Base-by-base conservation (phyloP, 345 rosid species). In the Conringia planisiliqua region DNA sequence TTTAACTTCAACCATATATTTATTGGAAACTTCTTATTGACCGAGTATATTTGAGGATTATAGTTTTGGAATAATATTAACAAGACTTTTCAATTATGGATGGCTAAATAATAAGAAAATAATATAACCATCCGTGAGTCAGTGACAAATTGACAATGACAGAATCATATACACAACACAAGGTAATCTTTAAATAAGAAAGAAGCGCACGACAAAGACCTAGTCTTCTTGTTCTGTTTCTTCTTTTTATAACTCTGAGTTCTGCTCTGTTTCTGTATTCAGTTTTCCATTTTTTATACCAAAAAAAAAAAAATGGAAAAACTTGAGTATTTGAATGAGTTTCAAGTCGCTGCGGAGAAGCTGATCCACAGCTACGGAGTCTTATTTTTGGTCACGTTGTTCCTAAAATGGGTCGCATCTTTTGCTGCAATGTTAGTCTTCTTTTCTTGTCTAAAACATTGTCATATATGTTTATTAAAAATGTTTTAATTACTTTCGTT, bases 401-500 rank as follows among this genome's bases (percentile, higher is more conserved):
- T 86, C 68, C 87, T 90, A 82, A 79, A 81, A 81, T 90, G 97
- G 92, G 78, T 88, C 4, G 89, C 89, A 35, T 89, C 93, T 29
- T 81, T 88, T 7, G 83, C 90, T 59, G 96, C 96, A 13, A 85
- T 89, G 92, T 90, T 11, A 73, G 88, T 82, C 5, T 64, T 22
- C n/a, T 62, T 54, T 16, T 67, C 40, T 27, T 51, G 16, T 46
- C 20, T 66, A 6, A 54, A 59, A 39, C 3, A 10, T 11, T 35
- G 8, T 13, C 6, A 27, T 29, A 33, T 51, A 48, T 72, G 5
- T 51, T 5, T 26, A 4, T 52, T 11, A 26, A 12, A 24, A 20
- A 2, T 9, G n/a, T 43, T 51, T 13, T 9, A 59, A 17, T 29
- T n/a, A 68, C 22, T 26, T 57, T 12, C 4, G 22, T 18, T 20